Percentiles rank a stretch among this genome's conserved stretches.
Evolutionary conservation across 2,329 filamentous ascomycete genomes (phyloP).

Genomic region (Cephalotrichum gorgonifer): DNA sequence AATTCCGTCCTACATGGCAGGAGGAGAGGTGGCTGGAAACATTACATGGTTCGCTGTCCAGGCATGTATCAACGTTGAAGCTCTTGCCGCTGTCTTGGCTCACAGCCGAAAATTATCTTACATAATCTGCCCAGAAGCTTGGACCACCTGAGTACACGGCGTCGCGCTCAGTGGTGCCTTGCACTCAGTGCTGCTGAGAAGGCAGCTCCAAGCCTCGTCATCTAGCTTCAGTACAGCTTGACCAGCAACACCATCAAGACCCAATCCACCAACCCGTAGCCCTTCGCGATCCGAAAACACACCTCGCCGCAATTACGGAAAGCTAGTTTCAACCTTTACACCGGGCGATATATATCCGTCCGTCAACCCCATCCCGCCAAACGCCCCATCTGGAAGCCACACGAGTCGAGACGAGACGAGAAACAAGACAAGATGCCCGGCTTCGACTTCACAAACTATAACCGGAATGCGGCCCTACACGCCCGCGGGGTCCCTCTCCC

Average conservation of each 20-base stretch:
- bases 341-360: neutral
- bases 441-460: slow-evolving; percentile 99
- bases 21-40: no score
- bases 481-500: slow-evolving; percentile 88
- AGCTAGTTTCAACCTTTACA: neutral
- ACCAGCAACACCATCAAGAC: neutral
- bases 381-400: no score
- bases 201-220: slow-evolving; percentile 18
- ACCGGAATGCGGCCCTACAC: slow-evolving; percentile 94
- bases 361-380: slow-evolving; percentile 13
- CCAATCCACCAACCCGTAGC: neutral
- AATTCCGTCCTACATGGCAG: no score
- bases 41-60: no score
- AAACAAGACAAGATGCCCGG: slow-evolving; percentile 62
- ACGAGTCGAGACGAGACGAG: slow-evolving; percentile 5
- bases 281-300: neutral
- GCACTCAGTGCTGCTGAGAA: slow-evolving; percentile 11
- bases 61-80: no score
- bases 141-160: neutral
- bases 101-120: neutral
- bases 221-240: slow-evolving; percentile 1
- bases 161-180: slow-evolving; percentile 5
- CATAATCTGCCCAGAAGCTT: slow-evolving; percentile 1
- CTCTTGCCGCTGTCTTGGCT: neutral
- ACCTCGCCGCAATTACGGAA: neutral